Conservation (phyloP, 2,329 filamentous ascomycete genomes). For the Penicillium sp. region DNA sequence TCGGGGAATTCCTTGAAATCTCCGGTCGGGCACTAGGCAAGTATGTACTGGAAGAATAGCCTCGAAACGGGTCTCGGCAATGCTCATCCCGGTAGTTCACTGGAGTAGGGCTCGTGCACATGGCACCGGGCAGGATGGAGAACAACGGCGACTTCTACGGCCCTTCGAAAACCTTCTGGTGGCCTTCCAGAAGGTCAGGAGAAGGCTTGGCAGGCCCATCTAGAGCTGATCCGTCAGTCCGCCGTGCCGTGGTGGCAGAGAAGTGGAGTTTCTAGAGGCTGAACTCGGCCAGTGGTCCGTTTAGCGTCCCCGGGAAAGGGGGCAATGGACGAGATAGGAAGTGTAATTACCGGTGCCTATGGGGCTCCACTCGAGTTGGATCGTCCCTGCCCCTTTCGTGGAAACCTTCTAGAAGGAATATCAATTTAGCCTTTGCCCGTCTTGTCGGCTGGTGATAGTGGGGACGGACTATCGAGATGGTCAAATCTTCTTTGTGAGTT, state of each 20-base stretch:
- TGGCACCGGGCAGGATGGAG: conserved; percentile 15
- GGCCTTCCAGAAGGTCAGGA: conserved; percentile 24
- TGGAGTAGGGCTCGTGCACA: conserved; percentile 14
- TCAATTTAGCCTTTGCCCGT: conserved; percentile 27
- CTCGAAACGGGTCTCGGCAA: conserved; percentile 1
- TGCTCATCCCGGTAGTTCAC: background rate
- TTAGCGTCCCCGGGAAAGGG: conserved; percentile 18
- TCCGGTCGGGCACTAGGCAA: background rate
- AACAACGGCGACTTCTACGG: conserved; percentile 12
- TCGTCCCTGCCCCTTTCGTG: conserved; percentile 4
- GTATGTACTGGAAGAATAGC: conserved; percentile 2
- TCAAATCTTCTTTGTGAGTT: background rate
- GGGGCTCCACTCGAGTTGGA: conserved; percentile 8
- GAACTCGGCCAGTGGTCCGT: conserved; percentile 14
- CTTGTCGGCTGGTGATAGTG: conserved; percentile 22
- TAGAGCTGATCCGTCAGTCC: conserved; percentile 9
- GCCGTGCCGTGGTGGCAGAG: conserved; percentile 15
- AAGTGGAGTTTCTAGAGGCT: conserved; percentile 17
- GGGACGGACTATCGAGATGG: conserved; percentile 21
- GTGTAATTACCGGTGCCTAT: conserved; percentile 17
- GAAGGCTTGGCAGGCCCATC: conserved; percentile 23
- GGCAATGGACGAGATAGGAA: conserved; percentile 7
- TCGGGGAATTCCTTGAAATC: background rate
- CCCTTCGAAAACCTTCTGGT: conserved; percentile 25
- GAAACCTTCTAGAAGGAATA: conserved; percentile 36